phyloP scores from a whole-genome alignment of 2,329 filamentous ascomycete species.

The Fusarium poae region DNA sequence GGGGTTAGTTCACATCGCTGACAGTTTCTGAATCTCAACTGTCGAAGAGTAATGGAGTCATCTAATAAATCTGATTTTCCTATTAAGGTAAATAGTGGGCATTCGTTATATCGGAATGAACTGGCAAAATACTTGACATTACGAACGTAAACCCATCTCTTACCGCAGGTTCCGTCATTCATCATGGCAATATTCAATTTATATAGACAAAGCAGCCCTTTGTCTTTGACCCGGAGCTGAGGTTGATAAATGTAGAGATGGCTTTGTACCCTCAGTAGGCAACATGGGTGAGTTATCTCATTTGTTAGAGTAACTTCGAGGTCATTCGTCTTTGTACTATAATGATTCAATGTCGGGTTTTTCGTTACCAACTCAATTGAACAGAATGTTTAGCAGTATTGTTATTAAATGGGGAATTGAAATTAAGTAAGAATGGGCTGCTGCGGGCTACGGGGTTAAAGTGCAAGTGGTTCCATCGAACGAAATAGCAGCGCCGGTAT shows the following conservation, averaged over 20 bases:
- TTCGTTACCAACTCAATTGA: too few species aligned
- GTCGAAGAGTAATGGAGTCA: background rate
- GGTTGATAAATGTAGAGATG: too few species aligned
- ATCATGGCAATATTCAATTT: too few species aligned
- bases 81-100: conserved; percentile 8
- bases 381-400: too few species aligned
- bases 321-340: too few species aligned
- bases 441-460: background rate
- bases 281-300: too few species aligned
- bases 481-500: too few species aligned
- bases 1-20: background rate
- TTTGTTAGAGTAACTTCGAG: too few species aligned
- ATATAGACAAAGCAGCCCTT: too few species aligned
- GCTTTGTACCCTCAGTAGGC: too few species aligned
- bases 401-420: background rate
- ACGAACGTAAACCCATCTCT: background rate
- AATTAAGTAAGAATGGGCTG: background rate
- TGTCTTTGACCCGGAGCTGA: too few species aligned
- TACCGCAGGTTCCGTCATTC: background rate
- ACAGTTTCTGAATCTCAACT: background rate
- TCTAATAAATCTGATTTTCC: conserved; percentile 32
- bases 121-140: background rate
- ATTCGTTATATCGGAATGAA: background rate
- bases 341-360: too few species aligned
- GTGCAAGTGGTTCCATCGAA: background rate